Percentiles rank a stretch among this genome's conserved stretches.
Conservation (phyloP, 345 rosid genomes). For the Barbarea vulgaris region DNA sequence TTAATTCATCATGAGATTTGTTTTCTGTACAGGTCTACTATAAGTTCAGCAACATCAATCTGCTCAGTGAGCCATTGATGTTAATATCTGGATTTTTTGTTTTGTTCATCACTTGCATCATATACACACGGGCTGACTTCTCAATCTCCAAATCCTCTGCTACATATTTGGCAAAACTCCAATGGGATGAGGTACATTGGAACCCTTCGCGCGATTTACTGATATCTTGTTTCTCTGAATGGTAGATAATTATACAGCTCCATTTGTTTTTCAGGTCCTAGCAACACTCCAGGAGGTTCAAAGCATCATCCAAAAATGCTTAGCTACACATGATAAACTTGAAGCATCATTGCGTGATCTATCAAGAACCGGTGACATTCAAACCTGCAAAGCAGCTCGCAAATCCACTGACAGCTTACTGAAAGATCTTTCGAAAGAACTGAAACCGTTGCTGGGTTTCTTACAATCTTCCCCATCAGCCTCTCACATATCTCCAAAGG, state of each 20-base stretch:
- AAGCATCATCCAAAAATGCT: slow-evolving; percentile 61
- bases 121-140: slow-evolving; percentile 75
- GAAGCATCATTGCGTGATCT: slow-evolving; percentile 89
- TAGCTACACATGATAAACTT: slow-evolving; percentile 72
- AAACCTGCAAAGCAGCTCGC: slow-evolving; percentile 88
- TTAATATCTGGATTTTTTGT: slow-evolving; percentile 74
- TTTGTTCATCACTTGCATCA: slow-evolving; percentile 72
- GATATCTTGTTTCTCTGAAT: neutral
- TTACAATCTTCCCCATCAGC: slow-evolving; percentile 77
- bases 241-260: neutral
- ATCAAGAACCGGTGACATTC: slow-evolving; percentile 89
- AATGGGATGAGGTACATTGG: slow-evolving; percentile 87
- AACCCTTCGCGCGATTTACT: neutral
- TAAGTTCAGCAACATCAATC: slow-evolving; percentile 74
- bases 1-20: neutral
- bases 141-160: slow-evolving; percentile 95
- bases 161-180: slow-evolving; percentile 86
- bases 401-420: slow-evolving; percentile 69
- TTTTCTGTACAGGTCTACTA: slow-evolving; percentile 72
- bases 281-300: slow-evolving; percentile 70
- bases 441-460: slow-evolving; percentile 59
- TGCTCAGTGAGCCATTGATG: slow-evolving; percentile 92
- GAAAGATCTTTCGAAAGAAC: slow-evolving; percentile 81
- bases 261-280: slow-evolving; percentile 57
- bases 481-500: slow-evolving; percentile 77